Evolutionary conservation across 257 asterid species (phyloP).

Genomic region (Solanum boliviense): DNA sequence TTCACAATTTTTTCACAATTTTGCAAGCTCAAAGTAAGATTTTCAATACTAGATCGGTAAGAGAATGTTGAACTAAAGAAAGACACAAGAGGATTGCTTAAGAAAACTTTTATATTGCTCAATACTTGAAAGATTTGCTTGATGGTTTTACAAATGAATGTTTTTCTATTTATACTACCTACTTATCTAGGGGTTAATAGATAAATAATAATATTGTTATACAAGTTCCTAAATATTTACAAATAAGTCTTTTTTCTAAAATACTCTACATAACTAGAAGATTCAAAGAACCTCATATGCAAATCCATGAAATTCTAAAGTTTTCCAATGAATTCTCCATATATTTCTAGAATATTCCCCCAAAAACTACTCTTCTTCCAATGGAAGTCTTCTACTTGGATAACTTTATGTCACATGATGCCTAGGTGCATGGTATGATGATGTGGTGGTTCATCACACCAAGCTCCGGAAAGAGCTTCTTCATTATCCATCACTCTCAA

Average conservation of each 20-base stretch:
- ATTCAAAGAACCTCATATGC: not conserved
- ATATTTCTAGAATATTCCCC: not conserved
- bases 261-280: not conserved
- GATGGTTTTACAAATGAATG: not conserved
- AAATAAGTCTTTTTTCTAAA: not conserved
- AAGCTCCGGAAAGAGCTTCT: constrained; percentile 65
- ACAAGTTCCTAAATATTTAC: not conserved
- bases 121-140: not conserved
- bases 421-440: not conserved
- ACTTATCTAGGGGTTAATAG: not conserved
- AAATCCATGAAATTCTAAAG: not conserved
- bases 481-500: constrained; percentile 75
- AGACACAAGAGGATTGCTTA: not conserved
- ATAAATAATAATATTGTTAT: not conserved
- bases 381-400: too few species aligned
- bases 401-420: not conserved
- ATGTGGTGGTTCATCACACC: not conserved
- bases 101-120: not conserved
- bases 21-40: not conserved
- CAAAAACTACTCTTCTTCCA: not conserved
- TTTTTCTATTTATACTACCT: not conserved
- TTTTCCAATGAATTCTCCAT: not conserved
- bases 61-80: not conserved
- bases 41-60: not conserved
- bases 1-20: not conserved